Percentiles rank a stretch among this genome's conserved stretches.
Conservation (phyloP, 176 grass and related monocot genomes). For the Musa troglodytarum region DNA sequence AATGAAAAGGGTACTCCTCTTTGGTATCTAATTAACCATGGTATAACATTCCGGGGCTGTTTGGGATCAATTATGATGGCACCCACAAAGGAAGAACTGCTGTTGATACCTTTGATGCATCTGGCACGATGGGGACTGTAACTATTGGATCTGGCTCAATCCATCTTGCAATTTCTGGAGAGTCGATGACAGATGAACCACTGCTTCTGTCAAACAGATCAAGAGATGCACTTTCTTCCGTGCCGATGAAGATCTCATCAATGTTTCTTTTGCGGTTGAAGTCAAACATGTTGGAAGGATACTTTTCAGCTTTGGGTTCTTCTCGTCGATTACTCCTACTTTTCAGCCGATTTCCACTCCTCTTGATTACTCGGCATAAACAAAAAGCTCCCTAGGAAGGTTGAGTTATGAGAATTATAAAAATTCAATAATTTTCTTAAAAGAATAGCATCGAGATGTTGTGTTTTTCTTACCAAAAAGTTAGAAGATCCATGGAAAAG, state of each 20-base stretch:
- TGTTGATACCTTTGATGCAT: constrained; percentile 14
- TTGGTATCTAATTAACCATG: too few species aligned
- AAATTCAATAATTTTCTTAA: neutral
- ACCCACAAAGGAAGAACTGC: neutral
- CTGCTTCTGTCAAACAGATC: neutral
- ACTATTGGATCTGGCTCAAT: neutral
- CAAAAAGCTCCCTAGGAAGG: constrained; percentile 56
- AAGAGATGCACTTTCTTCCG: constrained; percentile 4
- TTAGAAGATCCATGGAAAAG: constrained; percentile 59
- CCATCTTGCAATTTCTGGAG: neutral
- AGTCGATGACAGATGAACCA: constrained; percentile 1
- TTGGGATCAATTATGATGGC: neutral
- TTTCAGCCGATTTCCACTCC: constrained; percentile 41
- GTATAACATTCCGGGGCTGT: neutral
- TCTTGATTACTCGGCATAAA: constrained; percentile 79
- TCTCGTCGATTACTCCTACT: constrained; percentile 2
- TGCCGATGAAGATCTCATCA: constrained; percentile 22
- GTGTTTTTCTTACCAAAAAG: constrained; percentile 44
- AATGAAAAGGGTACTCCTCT: too few species aligned
- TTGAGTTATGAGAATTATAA: neutral
- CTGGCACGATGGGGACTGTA: neutral
- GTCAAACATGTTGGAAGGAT: neutral
- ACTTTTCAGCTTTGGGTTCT: constrained; percentile 26
- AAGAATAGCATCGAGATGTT: neutral
- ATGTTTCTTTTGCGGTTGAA: constrained; percentile 15